These are phyloP conservation scores for Cicer bijugum DNA, from an alignment of 306 rosid species.

Conservation along the genomic window DNA sequence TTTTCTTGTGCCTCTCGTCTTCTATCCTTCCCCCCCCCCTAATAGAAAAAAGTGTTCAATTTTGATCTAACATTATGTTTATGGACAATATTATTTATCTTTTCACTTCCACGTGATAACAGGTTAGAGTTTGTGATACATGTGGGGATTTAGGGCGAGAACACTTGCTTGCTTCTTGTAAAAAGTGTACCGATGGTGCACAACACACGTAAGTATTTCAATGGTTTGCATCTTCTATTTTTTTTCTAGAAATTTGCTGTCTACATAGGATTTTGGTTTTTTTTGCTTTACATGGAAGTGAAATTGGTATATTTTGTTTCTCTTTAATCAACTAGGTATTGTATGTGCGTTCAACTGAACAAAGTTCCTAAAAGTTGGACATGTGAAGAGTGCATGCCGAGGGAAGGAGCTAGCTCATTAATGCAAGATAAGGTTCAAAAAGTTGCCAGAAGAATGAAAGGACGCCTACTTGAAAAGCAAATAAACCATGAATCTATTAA, in stretches of 20 bases:
- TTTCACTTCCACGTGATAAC: constrained; percentile 29
- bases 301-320: constrained; percentile 32
- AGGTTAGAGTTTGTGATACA: constrained; percentile 51
- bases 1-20: no score
- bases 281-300: constrained; percentile 5
- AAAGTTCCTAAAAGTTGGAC: constrained; percentile 46
- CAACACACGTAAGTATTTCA: constrained; percentile 50
- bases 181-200: constrained; percentile 51
- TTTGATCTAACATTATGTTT: not conserved
- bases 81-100: not conserved
- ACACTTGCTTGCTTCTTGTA: constrained; percentile 37
- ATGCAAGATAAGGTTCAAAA: constrained; percentile 29
- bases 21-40: no score
- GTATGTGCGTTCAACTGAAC: constrained; percentile 41
- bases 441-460: constrained; percentile 6
- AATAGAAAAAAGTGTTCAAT: no score
- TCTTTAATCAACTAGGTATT: constrained; percentile 47
- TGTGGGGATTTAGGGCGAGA: constrained; percentile 47
- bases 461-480: not conserved
- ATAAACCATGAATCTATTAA: not conserved
- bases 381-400: constrained; percentile 48
- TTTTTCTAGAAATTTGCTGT: not conserved
- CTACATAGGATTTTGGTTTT: not conserved
- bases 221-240: not conserved
- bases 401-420: constrained; percentile 31